Evolutionary conservation across 257 asterid genomes (phyloP), one percentile per base, ranked within the genome.

Genomic region (Linaria vulgaris): DNA sequence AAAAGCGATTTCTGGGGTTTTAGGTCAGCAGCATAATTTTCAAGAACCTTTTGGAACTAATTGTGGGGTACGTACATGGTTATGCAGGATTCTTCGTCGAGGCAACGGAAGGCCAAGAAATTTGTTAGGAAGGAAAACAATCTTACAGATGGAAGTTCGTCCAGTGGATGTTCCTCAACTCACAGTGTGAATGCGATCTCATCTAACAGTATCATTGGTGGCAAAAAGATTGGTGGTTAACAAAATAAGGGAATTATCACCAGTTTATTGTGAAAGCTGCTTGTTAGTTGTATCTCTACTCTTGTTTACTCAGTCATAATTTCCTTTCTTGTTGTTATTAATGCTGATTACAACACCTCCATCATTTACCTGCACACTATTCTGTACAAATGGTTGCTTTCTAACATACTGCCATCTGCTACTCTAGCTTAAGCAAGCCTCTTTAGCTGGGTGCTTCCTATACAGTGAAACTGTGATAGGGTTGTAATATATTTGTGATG

Each of bases 91-190:
- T 81, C 83, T 19, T 73, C 88, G 24, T 74, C 83, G 9, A 84
- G 76, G 64, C 92, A 80, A 72, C 78, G 78, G 69, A 88, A 74
- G 75, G 69, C 81, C 20, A 83, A 71, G 58, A 90, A 73, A 62
- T 50, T 80, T 60, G 65, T 62, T 3, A 81, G 85, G 83, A 88
- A 84, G 75, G 91, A 82, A 62, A 80, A 80, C 69, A 77, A 81
- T 72, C 52, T 74, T 55, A 71, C 88, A 0, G 85, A 80, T 48
- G 95, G 75, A 78, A 85, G 86, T 80, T 85, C 95, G 24, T 94
- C 96, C n/a, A 90, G 95, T 24, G 85, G 87, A 71, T 88, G 99
- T 74, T 90, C 95, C 4, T 90, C 97, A 6, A 76, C 87, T 62
- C 92, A 66, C 59, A 90, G 96, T 34, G 78, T 84, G 73, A 96